These are phyloP conservation scores for Apiospora saccharicola DNA, from an alignment of 2,329 filamentous ascomycete genomes.

Conservation along the genomic window DNA sequence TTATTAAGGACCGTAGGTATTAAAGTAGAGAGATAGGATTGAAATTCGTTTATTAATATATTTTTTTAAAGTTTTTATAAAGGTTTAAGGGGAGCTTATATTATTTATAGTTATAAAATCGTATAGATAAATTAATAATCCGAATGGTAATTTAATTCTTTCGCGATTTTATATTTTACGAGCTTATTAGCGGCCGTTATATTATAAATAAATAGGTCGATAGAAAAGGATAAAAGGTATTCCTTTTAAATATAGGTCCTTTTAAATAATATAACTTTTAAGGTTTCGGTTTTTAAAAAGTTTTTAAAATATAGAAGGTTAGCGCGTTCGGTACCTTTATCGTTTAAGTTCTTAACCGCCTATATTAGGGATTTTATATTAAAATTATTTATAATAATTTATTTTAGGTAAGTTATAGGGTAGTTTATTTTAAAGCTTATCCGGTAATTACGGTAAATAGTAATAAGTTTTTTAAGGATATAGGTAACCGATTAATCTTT, in stretches of 20 bases:
- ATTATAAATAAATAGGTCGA: not conserved
- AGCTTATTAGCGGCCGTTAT: not conserved
- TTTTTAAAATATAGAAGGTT: not conserved
- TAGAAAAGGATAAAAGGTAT: not conserved
- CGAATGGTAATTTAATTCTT: not conserved
- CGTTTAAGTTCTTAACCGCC: not conserved
- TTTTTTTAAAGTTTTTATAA: not conserved
- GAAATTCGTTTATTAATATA: no score
- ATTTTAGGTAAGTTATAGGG: not conserved
- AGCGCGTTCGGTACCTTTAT: not conserved
- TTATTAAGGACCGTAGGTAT: no score
- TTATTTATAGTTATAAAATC: not conserved
- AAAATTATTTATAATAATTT: not conserved
- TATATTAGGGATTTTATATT: not conserved
- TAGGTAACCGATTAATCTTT: not conserved
- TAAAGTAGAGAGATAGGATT: no score
- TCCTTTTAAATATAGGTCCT: fast-evolving
- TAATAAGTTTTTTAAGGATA: no score
- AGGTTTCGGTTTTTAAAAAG: not conserved
- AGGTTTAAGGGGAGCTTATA: not conserved
- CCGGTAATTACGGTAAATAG: no score
- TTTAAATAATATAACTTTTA: not conserved
- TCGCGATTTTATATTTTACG: not conserved
- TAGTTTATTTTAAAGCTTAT: not conserved
- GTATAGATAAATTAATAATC: not conserved